These are phyloP conservation scores for Lachnellula arida DNA, from an alignment of 2,329 filamentous ascomycete genomes.

Conservation along the genomic window DNA sequence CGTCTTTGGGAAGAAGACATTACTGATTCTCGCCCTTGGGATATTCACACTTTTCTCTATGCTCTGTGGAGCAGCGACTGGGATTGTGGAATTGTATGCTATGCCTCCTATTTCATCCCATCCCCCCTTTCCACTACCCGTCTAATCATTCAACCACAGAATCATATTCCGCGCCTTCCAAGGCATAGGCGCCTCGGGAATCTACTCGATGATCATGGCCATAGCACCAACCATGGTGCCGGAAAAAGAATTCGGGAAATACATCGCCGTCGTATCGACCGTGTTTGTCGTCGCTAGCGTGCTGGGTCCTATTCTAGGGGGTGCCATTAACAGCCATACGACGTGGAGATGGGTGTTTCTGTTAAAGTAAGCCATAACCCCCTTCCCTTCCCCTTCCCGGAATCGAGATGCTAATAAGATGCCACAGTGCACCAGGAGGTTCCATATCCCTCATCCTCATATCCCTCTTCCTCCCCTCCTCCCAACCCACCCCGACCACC, in stretches of 20 bases:
- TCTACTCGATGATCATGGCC: slow-evolving; percentile 42
- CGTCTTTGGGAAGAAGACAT: slow-evolving; percentile 10
- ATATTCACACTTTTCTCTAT: slow-evolving; percentile 12
- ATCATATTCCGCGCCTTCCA: slow-evolving; percentile 18
- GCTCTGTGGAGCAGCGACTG: slow-evolving; percentile 9
- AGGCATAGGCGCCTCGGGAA: slow-evolving; percentile 45
- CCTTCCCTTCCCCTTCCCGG: background rate
- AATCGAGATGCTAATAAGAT: background rate
- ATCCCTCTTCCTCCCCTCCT: slow-evolving; percentile 4
- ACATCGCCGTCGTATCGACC: slow-evolving; percentile 20
- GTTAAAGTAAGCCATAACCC: slow-evolving; percentile 1
- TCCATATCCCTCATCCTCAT: background rate
- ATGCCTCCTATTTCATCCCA: slow-evolving; percentile 8
- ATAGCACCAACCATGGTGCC: slow-evolving; percentile 46
- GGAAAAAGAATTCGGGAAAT: slow-evolving; percentile 41
- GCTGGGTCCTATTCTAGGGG: slow-evolving; percentile 31
- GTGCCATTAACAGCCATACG: slow-evolving; percentile 31
- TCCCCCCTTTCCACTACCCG: slow-evolving; percentile 19
- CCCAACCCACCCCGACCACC: background rate
- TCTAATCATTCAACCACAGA: background rate
- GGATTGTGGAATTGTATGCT: slow-evolving; percentile 2
- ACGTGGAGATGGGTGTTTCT: slow-evolving; percentile 31
- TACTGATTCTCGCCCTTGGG: slow-evolving; percentile 3
- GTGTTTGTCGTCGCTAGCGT: slow-evolving; percentile 12
- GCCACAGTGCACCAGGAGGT: slow-evolving; percentile 7